A percentile compares a stretch with the other conserved stretches of the same genome.
Evolutionary conservation across 2,329 filamentous ascomycete species (phyloP).

Genomic region (Elsinoe batatas): DNA sequence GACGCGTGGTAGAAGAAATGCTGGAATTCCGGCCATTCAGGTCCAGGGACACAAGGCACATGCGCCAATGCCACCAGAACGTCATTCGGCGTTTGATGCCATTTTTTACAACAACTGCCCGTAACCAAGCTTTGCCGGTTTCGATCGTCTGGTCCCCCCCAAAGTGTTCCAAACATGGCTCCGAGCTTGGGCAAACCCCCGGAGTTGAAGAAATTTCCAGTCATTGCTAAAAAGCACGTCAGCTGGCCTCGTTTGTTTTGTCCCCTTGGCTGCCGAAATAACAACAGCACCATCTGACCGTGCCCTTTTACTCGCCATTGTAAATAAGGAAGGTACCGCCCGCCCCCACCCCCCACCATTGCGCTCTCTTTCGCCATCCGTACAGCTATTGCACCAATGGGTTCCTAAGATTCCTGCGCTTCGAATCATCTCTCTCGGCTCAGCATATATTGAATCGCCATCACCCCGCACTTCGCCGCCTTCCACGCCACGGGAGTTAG

Average conservation of each 20-base stretch:
- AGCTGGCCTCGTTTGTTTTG: slow-evolving; percentile 1
- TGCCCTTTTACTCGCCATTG: neutral
- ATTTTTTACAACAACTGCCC: neutral
- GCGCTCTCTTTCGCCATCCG: neutral
- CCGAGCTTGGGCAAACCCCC: neutral
- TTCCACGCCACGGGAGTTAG: neutral
- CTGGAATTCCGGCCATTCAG: neutral
- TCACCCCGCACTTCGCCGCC: neutral
- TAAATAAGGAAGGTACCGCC: neutral
- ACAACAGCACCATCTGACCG: slow-evolving; percentile 2
- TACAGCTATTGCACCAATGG: neutral
- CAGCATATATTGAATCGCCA: neutral
- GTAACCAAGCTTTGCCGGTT: slow-evolving; percentile 5
- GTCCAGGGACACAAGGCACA: neutral
- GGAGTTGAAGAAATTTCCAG: slow-evolving; percentile 4
- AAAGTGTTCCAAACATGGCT: neutral
- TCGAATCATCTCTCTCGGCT: neutral
- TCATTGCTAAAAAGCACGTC: neutral
- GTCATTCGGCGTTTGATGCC: neutral
- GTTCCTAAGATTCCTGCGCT: neutral
- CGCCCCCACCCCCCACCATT: neutral
- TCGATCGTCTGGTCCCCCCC: neutral
- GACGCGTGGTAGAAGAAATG: slow-evolving; percentile 2
- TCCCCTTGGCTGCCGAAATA: neutral
- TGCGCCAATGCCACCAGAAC: neutral